These are phyloP conservation scores for Themeda triandra DNA, from an alignment of 176 grass and related monocot species.

Conservation along the genomic window DNA sequence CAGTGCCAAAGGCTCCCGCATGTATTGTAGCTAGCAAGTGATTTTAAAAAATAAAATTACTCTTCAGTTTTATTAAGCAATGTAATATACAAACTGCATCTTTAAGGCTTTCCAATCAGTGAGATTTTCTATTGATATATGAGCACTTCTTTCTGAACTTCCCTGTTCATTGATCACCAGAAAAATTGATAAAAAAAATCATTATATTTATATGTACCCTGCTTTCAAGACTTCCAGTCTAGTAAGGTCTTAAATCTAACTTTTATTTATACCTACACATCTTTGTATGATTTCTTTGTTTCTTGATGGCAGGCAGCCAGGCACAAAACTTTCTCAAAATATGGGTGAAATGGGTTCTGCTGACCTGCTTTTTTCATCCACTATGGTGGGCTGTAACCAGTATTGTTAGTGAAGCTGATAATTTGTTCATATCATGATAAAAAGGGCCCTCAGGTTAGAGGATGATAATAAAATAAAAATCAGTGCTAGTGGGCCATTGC, in stretches of 20 bases:
- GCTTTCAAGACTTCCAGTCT: conserved; percentile 2
- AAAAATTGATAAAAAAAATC: neutral
- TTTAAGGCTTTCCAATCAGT: neutral
- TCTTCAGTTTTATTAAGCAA: neutral
- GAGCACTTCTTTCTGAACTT: neutral
- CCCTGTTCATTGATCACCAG: neutral
- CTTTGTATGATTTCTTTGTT: neutral
- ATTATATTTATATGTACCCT: neutral
- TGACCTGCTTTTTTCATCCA: neutral
- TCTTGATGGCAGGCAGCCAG: neutral
- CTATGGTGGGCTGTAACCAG: neutral
- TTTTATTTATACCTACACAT: neutral
- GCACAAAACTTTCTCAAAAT: neutral
- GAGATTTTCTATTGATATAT: neutral
- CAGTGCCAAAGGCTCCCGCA: neutral
- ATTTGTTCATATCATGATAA: neutral
- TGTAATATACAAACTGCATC: neutral
- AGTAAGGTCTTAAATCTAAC: neutral
- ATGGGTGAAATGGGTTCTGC: neutral
- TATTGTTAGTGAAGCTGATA: neutral
- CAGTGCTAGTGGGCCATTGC: neutral
- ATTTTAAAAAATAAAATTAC: neutral
- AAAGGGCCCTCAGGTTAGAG: neutral
- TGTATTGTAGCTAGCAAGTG: neutral
- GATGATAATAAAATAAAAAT: neutral